Evolutionary conservation across 73 alveolate genomes (phyloP).

Genomic region (Stentor coeruleus): DNA sequence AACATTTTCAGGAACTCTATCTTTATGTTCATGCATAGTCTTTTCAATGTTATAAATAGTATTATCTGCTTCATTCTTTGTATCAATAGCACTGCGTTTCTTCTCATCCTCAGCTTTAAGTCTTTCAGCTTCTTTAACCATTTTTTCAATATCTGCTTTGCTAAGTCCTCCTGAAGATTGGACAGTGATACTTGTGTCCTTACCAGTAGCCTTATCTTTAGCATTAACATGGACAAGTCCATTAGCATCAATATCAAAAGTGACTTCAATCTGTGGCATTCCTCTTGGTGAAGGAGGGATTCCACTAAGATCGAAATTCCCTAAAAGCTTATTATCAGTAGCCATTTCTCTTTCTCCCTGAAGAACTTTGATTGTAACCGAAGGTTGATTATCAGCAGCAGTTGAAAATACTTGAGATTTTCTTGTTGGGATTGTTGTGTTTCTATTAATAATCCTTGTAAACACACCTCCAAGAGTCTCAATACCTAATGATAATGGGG

Average conservation of each 20-base stretch:
- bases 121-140: slow-evolving; percentile 81
- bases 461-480: slow-evolving; percentile 87
- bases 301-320: slow-evolving; percentile 81
- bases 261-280: slow-evolving; percentile 87
- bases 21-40: too few species aligned
- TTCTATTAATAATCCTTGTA: slow-evolving; percentile 84
- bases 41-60: slow-evolving; percentile 72
- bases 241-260: slow-evolving; percentile 89
- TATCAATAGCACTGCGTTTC: slow-evolving; percentile 52
- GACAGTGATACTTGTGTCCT: slow-evolving; percentile 64
- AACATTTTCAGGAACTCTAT: too few species aligned
- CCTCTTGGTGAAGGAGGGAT: slow-evolving; percentile 82
- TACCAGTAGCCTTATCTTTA: slow-evolving; percentile 82
- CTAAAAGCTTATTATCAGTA: slow-evolving; percentile 75
- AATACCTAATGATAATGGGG: slow-evolving; percentile 93
- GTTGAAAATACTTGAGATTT: slow-evolving; percentile 80
- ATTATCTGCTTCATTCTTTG: slow-evolving; percentile 82
- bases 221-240: slow-evolving; percentile 93
- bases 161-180: slow-evolving; percentile 86
- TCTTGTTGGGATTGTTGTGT: slow-evolving; percentile 92
- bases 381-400: slow-evolving; percentile 79
- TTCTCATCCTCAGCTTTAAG: slow-evolving; percentile 67
- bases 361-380: slow-evolving; percentile 79
- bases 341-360: slow-evolving; percentile 96
- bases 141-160: slow-evolving; percentile 70